Conservation (phyloP, 306 rosid species). For the Gleditsia sinensis region DNA sequence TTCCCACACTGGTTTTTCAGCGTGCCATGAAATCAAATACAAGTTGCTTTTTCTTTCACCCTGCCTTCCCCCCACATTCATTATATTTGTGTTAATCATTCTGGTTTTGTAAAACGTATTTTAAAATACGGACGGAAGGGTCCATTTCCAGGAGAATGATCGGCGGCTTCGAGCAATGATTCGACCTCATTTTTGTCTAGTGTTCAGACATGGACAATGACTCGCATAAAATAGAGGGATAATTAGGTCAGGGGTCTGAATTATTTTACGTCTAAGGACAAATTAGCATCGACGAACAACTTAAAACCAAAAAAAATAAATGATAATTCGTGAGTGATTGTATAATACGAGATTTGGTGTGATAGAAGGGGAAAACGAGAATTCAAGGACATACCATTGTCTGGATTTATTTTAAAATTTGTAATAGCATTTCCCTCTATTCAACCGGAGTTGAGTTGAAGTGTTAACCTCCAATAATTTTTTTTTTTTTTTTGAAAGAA, state of each 20-base stretch:
- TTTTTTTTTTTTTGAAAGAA: too few species aligned
- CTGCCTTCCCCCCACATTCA: not conserved
- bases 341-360: not conserved
- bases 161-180: not conserved
- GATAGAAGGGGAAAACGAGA: too few species aligned
- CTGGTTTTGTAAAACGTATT: not conserved
- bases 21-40: conserved; percentile 31
- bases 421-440: too few species aligned
- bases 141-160: not conserved
- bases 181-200: not conserved
- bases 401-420: not conserved
- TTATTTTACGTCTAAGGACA: too few species aligned
- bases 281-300: too few species aligned
- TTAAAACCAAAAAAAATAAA: too few species aligned
- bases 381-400: too few species aligned
- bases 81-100: not conserved
- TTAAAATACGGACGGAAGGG: not conserved
- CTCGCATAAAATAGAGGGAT: too few species aligned
- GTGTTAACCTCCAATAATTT: too few species aligned
- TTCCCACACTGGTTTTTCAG: conserved; percentile 37
- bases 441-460: too few species aligned
- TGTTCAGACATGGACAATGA: not conserved
- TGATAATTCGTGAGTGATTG: too few species aligned
- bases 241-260: too few species aligned
- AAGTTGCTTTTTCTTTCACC: conserved; percentile 28